Conservation (phyloP, 495 filamentous ascomycete species). For the Hyaloscypha variabilis region DNA sequence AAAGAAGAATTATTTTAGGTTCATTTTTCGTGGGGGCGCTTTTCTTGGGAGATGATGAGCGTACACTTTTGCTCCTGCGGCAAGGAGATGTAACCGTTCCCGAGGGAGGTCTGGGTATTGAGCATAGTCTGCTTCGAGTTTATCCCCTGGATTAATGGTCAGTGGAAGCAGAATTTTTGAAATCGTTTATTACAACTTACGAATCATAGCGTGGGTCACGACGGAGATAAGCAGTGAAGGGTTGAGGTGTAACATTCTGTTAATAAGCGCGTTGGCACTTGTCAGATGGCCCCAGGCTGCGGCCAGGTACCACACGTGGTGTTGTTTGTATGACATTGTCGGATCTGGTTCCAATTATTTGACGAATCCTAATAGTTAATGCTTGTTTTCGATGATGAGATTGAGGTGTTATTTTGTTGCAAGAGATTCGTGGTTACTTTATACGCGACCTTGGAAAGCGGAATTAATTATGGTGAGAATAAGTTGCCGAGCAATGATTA, state of each 20-base stretch:
- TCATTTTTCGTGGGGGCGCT: too few relatives aligned
- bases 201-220: background rate
- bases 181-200: background rate
- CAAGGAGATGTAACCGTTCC: background rate
- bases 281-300: background rate
- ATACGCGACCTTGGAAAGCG: too few relatives aligned
- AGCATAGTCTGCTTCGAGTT: background rate
- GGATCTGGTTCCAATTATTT: background rate
- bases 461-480: too few relatives aligned
- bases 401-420: too few relatives aligned
- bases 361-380: too few relatives aligned
- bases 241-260: slow-evolving; percentile 4
- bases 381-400: too few relatives aligned
- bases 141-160: background rate
- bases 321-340: slow-evolving; percentile 1
- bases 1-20: background rate
- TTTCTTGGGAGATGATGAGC: background rate
- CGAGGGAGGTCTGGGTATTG: background rate
- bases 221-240: background rate
- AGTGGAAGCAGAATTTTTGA: background rate
- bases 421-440: too few relatives aligned
- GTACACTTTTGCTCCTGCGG: background rate
- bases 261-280: background rate
- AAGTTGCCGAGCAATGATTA: too few relatives aligned
- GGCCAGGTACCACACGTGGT: background rate